Conservation (phyloP, 78 protist species). For the Tieghemostelium lacteum region DNA sequence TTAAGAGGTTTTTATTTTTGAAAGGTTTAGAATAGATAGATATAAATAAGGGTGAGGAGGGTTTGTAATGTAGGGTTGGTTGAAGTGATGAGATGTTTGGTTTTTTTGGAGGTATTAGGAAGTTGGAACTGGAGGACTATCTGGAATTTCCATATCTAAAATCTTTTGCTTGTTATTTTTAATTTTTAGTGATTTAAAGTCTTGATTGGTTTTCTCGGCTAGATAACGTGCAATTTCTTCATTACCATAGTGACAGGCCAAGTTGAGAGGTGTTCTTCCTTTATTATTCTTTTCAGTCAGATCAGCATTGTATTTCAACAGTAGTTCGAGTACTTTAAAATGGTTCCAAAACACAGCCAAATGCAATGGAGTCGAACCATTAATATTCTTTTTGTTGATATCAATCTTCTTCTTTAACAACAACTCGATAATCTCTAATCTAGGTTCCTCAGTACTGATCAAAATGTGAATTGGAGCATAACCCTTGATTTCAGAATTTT, state of each 20-base stretch:
- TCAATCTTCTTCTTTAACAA: constrained; percentile 24
- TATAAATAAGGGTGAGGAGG: no score
- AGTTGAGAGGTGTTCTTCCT: constrained; percentile 60
- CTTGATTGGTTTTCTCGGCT: constrained; percentile 40
- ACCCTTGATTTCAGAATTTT: constrained; percentile 71
- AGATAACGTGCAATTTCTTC: constrained; percentile 52
- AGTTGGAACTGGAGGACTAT: constrained; percentile 48
- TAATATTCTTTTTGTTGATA: constrained; percentile 58
- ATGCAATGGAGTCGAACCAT: constrained; percentile 72
- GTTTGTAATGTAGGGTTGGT: no score
- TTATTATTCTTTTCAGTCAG: constrained; percentile 61
- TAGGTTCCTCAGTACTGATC: constrained; percentile 60
- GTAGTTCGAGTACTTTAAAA: constrained; percentile 55
- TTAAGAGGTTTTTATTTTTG: no score
- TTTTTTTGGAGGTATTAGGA: no score
- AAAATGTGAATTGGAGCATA: constrained; percentile 66
- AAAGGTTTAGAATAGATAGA: no score
- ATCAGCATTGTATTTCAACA: constrained; percentile 42
- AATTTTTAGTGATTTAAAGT: constrained; percentile 44
- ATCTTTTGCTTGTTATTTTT: constrained; percentile 71
- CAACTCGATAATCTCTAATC: constrained; percentile 54
- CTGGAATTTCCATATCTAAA: constrained; percentile 68
- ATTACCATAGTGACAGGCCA: constrained; percentile 78
- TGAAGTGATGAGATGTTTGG: no score
- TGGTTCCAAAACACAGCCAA: constrained; percentile 76